Percentiles rank a stretch among this genome's conserved stretches.
Conservation (phyloP, 306 rosid genomes). For the Vigna unguiculata region DNA sequence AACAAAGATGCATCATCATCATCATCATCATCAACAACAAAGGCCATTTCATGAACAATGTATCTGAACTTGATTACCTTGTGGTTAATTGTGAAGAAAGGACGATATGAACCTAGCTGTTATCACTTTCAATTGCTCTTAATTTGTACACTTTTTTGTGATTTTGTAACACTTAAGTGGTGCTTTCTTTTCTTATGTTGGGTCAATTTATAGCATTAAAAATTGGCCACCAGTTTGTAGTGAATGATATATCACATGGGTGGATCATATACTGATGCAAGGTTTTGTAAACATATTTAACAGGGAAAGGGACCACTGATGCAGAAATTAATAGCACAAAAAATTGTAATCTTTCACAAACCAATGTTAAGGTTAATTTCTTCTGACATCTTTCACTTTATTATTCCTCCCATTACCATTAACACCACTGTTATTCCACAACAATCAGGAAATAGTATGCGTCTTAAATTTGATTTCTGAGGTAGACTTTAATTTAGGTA, state of each 20-base stretch:
- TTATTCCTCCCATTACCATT: too few relatives aligned
- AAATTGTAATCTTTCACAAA: not conserved
- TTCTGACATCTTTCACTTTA: too few relatives aligned
- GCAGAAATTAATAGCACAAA: not conserved
- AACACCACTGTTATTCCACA: too few relatives aligned
- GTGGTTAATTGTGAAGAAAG: not conserved
- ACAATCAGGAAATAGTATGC: too few relatives aligned
- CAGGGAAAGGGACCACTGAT: not conserved
- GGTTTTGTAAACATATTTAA: not conserved
- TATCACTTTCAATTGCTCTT: not conserved
- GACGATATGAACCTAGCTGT: not conserved
- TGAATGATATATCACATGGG: not conserved
- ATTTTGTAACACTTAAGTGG: not conserved
- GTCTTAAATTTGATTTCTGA: too few relatives aligned
- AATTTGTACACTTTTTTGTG: not conserved
- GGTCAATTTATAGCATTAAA: constrained; percentile 7
- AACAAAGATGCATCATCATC: not conserved
- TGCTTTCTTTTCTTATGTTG: not conserved
- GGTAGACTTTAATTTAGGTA: too few relatives aligned
- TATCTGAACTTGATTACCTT: not conserved
- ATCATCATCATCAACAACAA: not conserved
- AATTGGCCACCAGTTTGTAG: not conserved
- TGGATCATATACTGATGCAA: not conserved
- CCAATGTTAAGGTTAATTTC: too few relatives aligned
- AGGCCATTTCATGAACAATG: not conserved